phyloP scores from a whole-genome alignment of 1,284 basidiomycete species.

The Exobasidium cylindrosporum region DNA sequence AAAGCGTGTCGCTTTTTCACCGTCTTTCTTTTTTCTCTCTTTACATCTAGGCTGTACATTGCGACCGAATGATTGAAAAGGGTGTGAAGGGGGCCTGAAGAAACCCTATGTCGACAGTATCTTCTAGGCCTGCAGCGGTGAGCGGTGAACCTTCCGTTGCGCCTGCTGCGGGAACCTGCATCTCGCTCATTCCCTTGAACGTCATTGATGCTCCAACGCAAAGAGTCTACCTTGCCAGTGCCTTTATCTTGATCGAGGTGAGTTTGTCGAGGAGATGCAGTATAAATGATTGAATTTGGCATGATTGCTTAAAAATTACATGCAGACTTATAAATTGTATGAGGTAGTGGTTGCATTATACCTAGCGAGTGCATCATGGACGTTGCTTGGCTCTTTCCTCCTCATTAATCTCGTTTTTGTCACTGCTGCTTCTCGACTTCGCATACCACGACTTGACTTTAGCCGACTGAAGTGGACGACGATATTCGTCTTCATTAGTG shows the following conservation, averaged over 20 bases:
- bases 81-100: not conserved
- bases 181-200: conserved; percentile 13
- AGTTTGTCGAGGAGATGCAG: too few species aligned
- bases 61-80: not conserved
- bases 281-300: too few species aligned
- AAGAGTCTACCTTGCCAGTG: conserved; percentile 13
- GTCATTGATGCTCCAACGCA: conserved; percentile 17
- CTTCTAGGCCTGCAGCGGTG: too few species aligned
- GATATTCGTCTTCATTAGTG: conserved; percentile 11
- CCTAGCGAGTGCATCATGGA: not conserved
- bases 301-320: too few species aligned
- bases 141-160: too few species aligned
- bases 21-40: not conserved
- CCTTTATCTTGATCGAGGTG: conserved; percentile 4
- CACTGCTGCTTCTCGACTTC: conserved; percentile 5
- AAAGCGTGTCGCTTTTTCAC: too few species aligned
- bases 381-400: conserved; percentile 9
- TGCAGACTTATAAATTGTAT: conserved; percentile 9
- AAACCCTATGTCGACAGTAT: too few species aligned
- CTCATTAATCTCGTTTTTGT: conserved; percentile 13
- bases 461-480: conserved; percentile 2
- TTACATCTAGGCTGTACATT: not conserved
- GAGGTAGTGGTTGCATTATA: not conserved
- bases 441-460: conserved; percentile 17
- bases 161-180: not conserved